Percentiles rank a stretch among this genome's conserved stretches.
Evolutionary conservation across 106 monocot species (phyloP).

Genomic region (Xerophyta viscosa): DNA sequence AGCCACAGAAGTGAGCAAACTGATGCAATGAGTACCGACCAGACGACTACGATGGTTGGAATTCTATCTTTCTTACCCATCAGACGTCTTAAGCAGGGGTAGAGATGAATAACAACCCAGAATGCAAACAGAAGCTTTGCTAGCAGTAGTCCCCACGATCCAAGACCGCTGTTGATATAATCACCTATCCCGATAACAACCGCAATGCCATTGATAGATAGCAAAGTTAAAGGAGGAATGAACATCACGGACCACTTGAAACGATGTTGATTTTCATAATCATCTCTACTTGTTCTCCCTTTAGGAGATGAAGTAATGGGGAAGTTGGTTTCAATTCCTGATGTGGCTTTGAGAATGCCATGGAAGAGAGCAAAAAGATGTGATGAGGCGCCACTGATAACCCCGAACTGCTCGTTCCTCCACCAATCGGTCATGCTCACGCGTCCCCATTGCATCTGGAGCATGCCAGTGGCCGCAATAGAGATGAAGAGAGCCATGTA

Average conservation of each 20-base stretch:
- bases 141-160: neutral
- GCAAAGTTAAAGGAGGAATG: neutral
- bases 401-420: slow-evolving; percentile 1
- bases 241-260: neutral
- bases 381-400: neutral
- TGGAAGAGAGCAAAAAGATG: neutral
- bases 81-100: neutral
- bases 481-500: slow-evolving; percentile 35
- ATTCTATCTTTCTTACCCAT: neutral
- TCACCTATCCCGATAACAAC: neutral
- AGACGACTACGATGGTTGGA: neutral
- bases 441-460: neutral
- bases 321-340: neutral
- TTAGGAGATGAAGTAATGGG: neutral
- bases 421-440: neutral
- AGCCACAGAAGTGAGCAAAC: neutral
- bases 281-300: neutral
- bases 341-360: neutral
- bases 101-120: slow-evolving; percentile 1
- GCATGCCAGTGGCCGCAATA: neutral
- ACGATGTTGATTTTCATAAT: neutral
- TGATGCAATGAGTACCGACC: slow-evolving; percentile 2
- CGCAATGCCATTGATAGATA: neutral
- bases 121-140: neutral
- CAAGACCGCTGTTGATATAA: neutral